Evolutionary conservation across 495 filamentous ascomycete species (phyloP), one percentile per base, ranked within the genome.

Genomic region (Talaromyces liani): DNA sequence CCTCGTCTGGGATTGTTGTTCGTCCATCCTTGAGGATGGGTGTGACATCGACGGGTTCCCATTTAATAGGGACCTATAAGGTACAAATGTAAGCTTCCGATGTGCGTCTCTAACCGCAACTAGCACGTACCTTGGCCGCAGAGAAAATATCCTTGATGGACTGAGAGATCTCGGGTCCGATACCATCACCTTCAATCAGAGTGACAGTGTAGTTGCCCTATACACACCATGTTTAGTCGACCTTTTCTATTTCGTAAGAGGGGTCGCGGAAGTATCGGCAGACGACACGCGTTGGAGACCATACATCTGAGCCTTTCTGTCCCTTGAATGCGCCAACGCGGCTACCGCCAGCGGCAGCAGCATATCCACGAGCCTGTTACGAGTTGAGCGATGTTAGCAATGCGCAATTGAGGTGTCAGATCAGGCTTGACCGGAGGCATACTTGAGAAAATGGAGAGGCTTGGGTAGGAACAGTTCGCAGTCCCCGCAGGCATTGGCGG

Each of bases 141-240:
- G 87, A 82, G 79, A 95, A 98, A 76, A 98, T 98, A 74, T 96
- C 90, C 84, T 97, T 97, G 65, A 98, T 91, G 29, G 93, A 93
- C 77, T 95, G 91, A 66, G 94, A 87, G 71, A 98, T 98, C 79
- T 98, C 93, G 62, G 93, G 93, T 64, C 94, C 94, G 72, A 98
- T 98, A 75, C 94, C 94, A 71, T 98, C 94, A 79, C 94, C 94
- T 82, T 98, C 94, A 67, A 98, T 98, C 75, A 98, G 82, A 69
- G 91, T 94, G 70, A 98, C 93, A 51, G 88, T 91, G 84, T 89
- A 98, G 76, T 91, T 91, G 70, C 93, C 94, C 93, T 97, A 20
- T 49, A 20, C 45, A 49, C 6, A 20, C 18, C 45, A 9, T 41
- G 14, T 22, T 49, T 49, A 49, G 45, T 49, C 45, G 45, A 49